These are phyloP conservation scores for Termitomyces sp. DNA, from an alignment of 768 basidiomycete species.

Conservation along the genomic window DNA sequence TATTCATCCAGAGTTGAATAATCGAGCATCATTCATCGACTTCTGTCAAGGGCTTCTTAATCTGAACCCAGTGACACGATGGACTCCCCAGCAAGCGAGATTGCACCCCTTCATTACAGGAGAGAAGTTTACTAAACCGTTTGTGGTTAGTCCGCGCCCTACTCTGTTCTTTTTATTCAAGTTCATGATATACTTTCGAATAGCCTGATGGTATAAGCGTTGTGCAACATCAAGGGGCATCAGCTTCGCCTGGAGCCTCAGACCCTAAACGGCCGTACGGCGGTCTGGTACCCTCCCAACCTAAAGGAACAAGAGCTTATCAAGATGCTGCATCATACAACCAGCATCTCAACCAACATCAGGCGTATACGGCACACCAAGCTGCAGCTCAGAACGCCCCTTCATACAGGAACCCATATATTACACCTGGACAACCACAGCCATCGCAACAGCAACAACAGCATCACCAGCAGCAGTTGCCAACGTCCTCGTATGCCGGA, in stretches of 20 bases:
- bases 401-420: slow-evolving; percentile 80
- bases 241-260: slow-evolving; percentile 29
- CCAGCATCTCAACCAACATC: slow-evolving; percentile 92
- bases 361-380: slow-evolving; percentile 88
- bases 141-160: slow-evolving; percentile 55
- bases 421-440: slow-evolving; percentile 46
- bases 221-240: slow-evolving; percentile 28
- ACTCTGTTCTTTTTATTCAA: slow-evolving; percentile 10
- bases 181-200: slow-evolving; percentile 1
- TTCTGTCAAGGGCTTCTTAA: slow-evolving; percentile 94
- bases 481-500: slow-evolving; percentile 29
- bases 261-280: slow-evolving; percentile 92
- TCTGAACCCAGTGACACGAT: slow-evolving; percentile 91
- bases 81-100: slow-evolving; percentile 96
- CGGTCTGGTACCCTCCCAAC: slow-evolving; percentile 87
- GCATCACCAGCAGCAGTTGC: slow-evolving; percentile 34
- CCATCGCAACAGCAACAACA: slow-evolving; percentile 36
- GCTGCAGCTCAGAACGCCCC: slow-evolving; percentile 70
- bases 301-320: slow-evolving; percentile 81
- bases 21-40: slow-evolving; percentile 93
- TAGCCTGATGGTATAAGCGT: slow-evolving; percentile 54
- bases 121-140: slow-evolving; percentile 89
- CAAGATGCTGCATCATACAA: slow-evolving; percentile 94
- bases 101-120: slow-evolving; percentile 98
- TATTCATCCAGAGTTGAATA: slow-evolving; percentile 73